Evolutionary conservation across 352 stramenopile genomes (phyloP).

Genomic region (Globisporangium ultimum): DNA sequence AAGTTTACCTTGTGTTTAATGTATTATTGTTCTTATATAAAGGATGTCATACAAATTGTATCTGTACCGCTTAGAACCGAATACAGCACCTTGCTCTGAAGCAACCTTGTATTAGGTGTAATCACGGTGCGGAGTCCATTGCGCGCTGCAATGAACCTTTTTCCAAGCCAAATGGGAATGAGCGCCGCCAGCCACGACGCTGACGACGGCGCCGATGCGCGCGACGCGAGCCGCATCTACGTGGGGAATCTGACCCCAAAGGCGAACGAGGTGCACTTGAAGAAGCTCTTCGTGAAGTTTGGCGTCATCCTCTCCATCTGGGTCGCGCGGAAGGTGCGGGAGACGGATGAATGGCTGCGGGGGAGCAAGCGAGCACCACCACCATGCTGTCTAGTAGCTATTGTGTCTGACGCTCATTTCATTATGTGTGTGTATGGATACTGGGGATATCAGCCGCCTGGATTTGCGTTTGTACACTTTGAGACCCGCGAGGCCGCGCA

Average conservation of each 20-base stretch:
- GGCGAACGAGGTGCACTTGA: constrained; percentile 63
- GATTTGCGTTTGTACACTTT: constrained; percentile 80
- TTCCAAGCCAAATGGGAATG: too few relatives aligned
- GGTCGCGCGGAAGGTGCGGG: constrained; percentile 62
- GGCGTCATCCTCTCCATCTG: constrained; percentile 72
- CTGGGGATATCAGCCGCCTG: constrained; percentile 43
- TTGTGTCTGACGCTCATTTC: not conserved
- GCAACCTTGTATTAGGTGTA: too few relatives aligned
- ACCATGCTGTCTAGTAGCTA: too few relatives aligned
- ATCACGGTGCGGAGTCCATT: too few relatives aligned
- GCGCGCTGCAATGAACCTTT: too few relatives aligned
- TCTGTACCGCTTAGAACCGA: not conserved
- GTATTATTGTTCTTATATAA: too few relatives aligned
- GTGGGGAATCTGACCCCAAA: constrained; percentile 72
- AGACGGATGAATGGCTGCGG: too few relatives aligned
- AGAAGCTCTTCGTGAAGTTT: constrained; percentile 56
- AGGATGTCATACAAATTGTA: too few relatives aligned
- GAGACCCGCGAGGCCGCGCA: constrained; percentile 37
- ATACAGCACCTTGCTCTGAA: not conserved
- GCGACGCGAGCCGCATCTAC: constrained; percentile 55
- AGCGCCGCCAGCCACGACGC: constrained; percentile 6
- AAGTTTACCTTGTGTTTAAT: not conserved
- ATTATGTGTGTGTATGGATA: not conserved
- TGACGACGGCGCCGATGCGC: constrained; percentile 12
- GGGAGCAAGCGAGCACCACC: too few relatives aligned